Conservation (phyloP, 2,329 filamentous ascomycete genomes). For the Clathrospora elynae region DNA sequence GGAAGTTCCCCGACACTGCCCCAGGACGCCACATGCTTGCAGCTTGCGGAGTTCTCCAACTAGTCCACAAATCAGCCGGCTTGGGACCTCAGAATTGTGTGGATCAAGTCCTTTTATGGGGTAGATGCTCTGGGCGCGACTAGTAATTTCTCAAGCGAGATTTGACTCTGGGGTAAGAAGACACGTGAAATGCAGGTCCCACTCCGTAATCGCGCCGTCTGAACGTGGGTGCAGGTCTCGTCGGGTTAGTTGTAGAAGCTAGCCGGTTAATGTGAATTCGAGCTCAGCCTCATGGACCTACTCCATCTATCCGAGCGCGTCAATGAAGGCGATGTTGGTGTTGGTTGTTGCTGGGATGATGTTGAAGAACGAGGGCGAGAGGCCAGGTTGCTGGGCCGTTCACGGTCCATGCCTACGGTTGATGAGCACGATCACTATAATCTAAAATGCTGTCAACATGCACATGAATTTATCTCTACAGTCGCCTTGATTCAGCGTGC, state of each 20-base stretch:
- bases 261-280: conserved; percentile 8
- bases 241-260: neutral
- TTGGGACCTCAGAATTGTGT: conserved; percentile 25
- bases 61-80: conserved; percentile 32
- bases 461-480: conserved; percentile 17
- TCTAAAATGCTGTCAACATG: conserved; percentile 13
- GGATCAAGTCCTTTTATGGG: conserved; percentile 12
- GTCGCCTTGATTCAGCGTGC: too few species aligned
- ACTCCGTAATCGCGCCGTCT: conserved; percentile 2
- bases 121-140: conserved; percentile 15
- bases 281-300: neutral
- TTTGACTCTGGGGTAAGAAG: conserved; percentile 17
- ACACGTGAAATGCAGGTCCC: conserved; percentile 27
- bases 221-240: conserved; percentile 4
- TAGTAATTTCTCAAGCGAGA: conserved; percentile 15
- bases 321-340: neutral
- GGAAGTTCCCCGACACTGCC: conserved; percentile 3
- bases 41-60: conserved; percentile 17
- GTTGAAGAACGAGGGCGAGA: conserved; percentile 1
- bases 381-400: conserved; percentile 18
- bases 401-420: conserved; percentile 11
- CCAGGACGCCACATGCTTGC: conserved; percentile 9
- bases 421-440: conserved; percentile 13
- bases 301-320: conserved; percentile 1
- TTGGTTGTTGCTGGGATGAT: neutral